Conservation (phyloP, 2,329 filamentous ascomycete genomes). For the Chaetomium sp. region DNA sequence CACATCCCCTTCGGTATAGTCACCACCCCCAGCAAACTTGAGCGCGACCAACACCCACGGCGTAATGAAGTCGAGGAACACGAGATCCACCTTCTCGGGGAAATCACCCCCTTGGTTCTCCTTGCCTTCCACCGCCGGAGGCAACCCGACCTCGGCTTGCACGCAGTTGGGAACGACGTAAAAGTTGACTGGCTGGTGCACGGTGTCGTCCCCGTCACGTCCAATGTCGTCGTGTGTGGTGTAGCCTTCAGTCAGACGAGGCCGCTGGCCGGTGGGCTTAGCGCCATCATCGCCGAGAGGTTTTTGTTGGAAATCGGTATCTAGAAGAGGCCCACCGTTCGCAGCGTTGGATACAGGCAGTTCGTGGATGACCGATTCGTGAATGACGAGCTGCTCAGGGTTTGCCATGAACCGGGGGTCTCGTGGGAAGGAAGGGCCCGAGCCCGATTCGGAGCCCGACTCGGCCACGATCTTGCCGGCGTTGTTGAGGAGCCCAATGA, state of each 20-base stretch:
- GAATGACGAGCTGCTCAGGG: slow-evolving; percentile 39
- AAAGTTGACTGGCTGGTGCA: slow-evolving; percentile 68
- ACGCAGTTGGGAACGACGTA: slow-evolving; percentile 80
- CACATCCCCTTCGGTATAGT: slow-evolving; percentile 44
- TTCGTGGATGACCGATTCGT: slow-evolving; percentile 26
- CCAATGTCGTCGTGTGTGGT: slow-evolving; percentile 83
- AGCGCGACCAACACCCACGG: slow-evolving; percentile 73
- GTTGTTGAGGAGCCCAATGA: slow-evolving; percentile 55
- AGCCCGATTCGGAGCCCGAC: not conserved
- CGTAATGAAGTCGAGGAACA: slow-evolving; percentile 89
- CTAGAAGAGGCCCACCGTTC: no score
- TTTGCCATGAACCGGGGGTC: slow-evolving; percentile 43
- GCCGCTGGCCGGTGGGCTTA: slow-evolving; percentile 23
- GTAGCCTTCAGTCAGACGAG: slow-evolving; percentile 61
- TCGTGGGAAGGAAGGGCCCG: slow-evolving; percentile 17
- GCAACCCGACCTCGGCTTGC: slow-evolving; percentile 60
- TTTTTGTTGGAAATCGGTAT: slow-evolving; percentile 23
- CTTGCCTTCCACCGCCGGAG: slow-evolving; percentile 34
- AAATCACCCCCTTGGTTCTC: no score
- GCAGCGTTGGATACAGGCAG: slow-evolving; percentile 10
- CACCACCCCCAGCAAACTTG: slow-evolving; percentile 46
- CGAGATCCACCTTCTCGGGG: slow-evolving; percentile 72
- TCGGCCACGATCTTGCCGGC: slow-evolving; percentile 42
- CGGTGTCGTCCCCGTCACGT: slow-evolving; percentile 79
- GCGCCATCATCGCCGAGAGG: slow-evolving; percentile 27